Evolutionary conservation across 1,284 basidiomycete species (phyloP), one percentile per base, ranked within the genome.

Genomic region (Trametes versicolor): DNA sequence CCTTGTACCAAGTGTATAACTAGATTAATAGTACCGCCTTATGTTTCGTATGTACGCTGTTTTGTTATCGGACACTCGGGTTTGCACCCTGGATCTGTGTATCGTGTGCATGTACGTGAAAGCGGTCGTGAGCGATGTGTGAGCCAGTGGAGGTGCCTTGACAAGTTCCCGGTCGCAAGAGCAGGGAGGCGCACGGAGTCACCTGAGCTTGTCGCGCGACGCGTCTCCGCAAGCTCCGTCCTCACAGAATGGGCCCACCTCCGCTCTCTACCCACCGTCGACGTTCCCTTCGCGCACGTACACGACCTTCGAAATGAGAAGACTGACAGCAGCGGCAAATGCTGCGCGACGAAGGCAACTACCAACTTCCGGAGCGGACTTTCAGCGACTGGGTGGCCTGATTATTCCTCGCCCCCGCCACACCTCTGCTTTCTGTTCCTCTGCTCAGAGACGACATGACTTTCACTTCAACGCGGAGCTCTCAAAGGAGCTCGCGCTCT

Each of bases 1-100:
- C 79, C n/a, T 67, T 81, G 64, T 81, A 81, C 70, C 79, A 81
- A 71, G 79, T 81, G 67, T 77, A 77, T 66, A 77, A 77, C 66
- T 76, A 75, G 73, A 65, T 47, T 58, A 57, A 60, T 60, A 66
- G 29, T 63, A 62, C 41, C 65, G 39, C 56, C 45, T 37, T 34
- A 45, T 51, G 47, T 60, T 36, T 63, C 60, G 62, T 51, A 55
- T 63, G 43, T 64, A 51, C 56, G 62, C 45, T 68, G 51, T 67
- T 58, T 65, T 69, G 62, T 57, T 64, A 66, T 66, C 62, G 64
- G 62, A 69, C 64, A 36, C 3, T 53, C 29, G 8, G 49, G 49
- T 29, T 51, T 51, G 27, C 19, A 4, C 25, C 21, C 32, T 25
- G 9, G 10, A 6, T 29, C 12, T 27, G 15, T 34, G 0, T 6